Base-by-base conservation (phyloP, 1,284 basidiomycete species). In the Boletellus sp. region DNA sequence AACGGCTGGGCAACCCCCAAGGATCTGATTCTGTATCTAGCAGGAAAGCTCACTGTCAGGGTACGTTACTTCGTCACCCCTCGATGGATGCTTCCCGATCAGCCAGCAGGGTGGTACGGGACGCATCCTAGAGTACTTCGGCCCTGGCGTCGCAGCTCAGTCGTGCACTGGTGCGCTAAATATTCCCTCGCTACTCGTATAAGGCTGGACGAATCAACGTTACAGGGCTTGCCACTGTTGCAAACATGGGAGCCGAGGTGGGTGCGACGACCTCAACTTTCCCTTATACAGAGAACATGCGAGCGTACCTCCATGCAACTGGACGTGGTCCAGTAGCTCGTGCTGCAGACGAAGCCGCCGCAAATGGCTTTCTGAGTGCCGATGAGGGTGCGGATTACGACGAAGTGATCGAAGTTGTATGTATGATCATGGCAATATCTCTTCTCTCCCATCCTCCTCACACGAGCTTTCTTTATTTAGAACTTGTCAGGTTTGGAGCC, bases 201-300 rank as follows among this genome's bases (percentile, higher is more conserved):
- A 8, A 39, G 15, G 16, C 39, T 33, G 48, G 7, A 22, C 24
- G 21, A 30, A 50, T 30, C 13, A 40, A 7, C 18, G 33, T 51
- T 44, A 21, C 49, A 89, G 88, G 93, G 58, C 73, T 97, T 47
- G 94, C 95, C 0, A 98, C 94, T 5, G 90, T 97, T 56, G 89
- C 92, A 51, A 98, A 98, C 73, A 99, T 99, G 97, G 97, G 97
- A 54, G 97, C 97, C 21, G 97, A 99, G 76, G 93, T 99, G 24
- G 97, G 97, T 43, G 97, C 97, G 8, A 99, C 97, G 3, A 98
- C 97, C 0, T 96, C 93, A 1, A 93, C 91, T 4, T 99, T 99
- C 81, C 95, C 95, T 13, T 99, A 97, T 73, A 94, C 93, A 8
- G 71, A 81, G 52, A 83, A 83, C 62, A 99, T 99, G 96, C 81